phyloP scores from a whole-genome alignment of 2,329 filamentous ascomycete species.

The Westerdykella ornata region DNA sequence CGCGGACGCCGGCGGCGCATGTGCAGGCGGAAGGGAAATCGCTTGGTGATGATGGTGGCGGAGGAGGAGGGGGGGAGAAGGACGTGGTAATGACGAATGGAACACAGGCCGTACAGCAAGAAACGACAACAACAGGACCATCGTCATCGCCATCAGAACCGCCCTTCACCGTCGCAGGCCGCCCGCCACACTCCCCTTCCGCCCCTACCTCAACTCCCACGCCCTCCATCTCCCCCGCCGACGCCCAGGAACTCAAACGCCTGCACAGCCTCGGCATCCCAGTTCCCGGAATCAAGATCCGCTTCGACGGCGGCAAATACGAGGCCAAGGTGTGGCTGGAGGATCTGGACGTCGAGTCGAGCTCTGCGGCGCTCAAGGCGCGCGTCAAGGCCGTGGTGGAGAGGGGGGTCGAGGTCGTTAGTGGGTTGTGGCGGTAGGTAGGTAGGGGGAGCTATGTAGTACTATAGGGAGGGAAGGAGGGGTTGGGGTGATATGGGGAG shows the following conservation, averaged over 20 bases:
- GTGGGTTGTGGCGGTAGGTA: conserved; percentile 27
- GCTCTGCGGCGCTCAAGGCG: conserved; percentile 70
- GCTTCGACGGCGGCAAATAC: conserved; percentile 66
- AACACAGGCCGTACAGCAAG: conserved; percentile 1
- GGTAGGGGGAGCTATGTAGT: not conserved
- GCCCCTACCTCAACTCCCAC: conserved; percentile 1
- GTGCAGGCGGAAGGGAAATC: conserved; percentile 7
- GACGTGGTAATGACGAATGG: no score
- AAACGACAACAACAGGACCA: not conserved
- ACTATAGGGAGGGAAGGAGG: not conserved
- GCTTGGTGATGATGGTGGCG: conserved; percentile 6
- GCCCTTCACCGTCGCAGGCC: conserved; percentile 9
- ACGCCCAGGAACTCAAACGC: conserved; percentile 59
- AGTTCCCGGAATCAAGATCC: conserved; percentile 80
- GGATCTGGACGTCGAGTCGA: conserved; percentile 81
- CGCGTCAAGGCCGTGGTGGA: conserved; percentile 85
- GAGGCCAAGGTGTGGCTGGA: conserved; percentile 88
- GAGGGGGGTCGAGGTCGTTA: conserved; percentile 75
- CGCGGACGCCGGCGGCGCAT: conserved; percentile 45
- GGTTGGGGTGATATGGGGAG: not conserved
- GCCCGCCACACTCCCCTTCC: not conserved
- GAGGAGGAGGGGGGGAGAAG: not conserved
- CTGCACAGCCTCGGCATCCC: conserved; percentile 81
- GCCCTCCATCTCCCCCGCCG: conserved; percentile 6
- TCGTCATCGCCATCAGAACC: not conserved